Evolutionary conservation across 2,329 filamentous ascomycete species (phyloP).

Genomic region (Fusarium citri): DNA sequence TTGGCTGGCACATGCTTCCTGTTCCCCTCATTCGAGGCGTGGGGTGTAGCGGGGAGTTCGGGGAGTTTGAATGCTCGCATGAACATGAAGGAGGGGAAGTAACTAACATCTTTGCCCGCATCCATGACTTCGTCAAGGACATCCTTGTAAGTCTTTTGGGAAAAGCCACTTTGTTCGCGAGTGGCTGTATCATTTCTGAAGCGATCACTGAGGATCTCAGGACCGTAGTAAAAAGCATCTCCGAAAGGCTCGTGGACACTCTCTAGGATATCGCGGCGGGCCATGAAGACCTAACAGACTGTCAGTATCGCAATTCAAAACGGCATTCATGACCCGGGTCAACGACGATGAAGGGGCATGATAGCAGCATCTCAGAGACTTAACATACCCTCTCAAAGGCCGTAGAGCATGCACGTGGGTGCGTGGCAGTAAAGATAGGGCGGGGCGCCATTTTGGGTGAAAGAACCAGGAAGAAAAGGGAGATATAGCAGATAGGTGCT

Average conservation of each 20-base stretch:
- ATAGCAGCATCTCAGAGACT: neutral
- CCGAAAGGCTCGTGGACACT: constrained; percentile 97
- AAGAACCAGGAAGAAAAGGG: constrained; percentile 48
- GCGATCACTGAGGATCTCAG: constrained; percentile 83
- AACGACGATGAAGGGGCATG: neutral
- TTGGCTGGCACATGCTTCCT: constrained; percentile 9
- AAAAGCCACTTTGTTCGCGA: constrained; percentile 72
- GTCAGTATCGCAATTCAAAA: constrained; percentile 10
- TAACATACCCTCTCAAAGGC: constrained; percentile 89
- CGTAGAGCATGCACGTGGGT: constrained; percentile 94
- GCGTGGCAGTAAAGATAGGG: constrained; percentile 91
- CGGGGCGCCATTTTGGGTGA: constrained; percentile 68
- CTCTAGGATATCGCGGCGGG: constrained; percentile 80
- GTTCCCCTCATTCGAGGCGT: constrained; percentile 25
- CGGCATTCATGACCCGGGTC: neutral
- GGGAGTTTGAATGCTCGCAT: constrained; percentile 33
- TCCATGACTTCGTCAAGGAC: constrained; percentile 81
- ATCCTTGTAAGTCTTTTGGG: constrained; percentile 77
- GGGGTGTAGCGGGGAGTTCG: constrained; percentile 33
- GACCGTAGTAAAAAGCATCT: constrained; percentile 95
- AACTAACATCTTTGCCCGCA: constrained; percentile 77
- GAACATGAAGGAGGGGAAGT: constrained; percentile 22
- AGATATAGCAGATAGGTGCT: constrained; percentile 45
- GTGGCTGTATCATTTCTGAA: constrained; percentile 75
- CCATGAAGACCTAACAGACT: constrained; percentile 87